phyloP scores from a whole-genome alignment of 108 stramenopile species.

The Ochromonas danica region DNA sequence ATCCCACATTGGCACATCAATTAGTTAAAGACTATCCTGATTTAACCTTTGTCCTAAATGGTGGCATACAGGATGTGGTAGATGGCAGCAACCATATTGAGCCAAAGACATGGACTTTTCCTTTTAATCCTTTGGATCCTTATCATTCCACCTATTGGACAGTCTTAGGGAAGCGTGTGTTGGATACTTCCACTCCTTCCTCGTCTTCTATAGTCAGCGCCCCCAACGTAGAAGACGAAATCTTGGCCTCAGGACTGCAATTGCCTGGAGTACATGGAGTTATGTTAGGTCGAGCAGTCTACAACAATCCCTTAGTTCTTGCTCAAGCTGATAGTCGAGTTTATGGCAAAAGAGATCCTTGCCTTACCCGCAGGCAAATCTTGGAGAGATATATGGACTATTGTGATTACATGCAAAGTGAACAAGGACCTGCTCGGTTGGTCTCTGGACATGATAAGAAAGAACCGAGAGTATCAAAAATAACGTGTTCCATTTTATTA shows the following conservation, averaged over 20 bases:
- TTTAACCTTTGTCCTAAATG: conserved; percentile 36
- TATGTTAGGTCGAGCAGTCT: not conserved
- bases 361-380: conserved; percentile 5
- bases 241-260: too few relatives aligned
- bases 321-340: not conserved
- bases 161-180: too few relatives aligned
- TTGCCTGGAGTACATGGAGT: not conserved
- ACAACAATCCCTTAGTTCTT: not conserved
- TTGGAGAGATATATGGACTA: not conserved
- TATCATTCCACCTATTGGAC: too few relatives aligned
- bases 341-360: not conserved
- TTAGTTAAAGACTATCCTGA: conserved; percentile 33
- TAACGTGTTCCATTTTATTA: not conserved
- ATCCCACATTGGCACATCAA: conserved; percentile 1
- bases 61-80: not conserved
- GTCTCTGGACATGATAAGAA: not conserved
- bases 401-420: not conserved
- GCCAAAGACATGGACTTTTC: not conserved
- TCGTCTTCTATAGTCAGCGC: too few relatives aligned
- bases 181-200: too few relatives aligned
- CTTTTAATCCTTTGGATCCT: too few relatives aligned
- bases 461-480: too few relatives aligned
- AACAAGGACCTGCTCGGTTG: not conserved
- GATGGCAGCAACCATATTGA: not conserved
- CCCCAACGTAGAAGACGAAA: not conserved